These are phyloP conservation scores for Lasiodiplodia sp. DNA, from an alignment of 2,329 filamentous ascomycete genomes.

Conservation along the genomic window DNA sequence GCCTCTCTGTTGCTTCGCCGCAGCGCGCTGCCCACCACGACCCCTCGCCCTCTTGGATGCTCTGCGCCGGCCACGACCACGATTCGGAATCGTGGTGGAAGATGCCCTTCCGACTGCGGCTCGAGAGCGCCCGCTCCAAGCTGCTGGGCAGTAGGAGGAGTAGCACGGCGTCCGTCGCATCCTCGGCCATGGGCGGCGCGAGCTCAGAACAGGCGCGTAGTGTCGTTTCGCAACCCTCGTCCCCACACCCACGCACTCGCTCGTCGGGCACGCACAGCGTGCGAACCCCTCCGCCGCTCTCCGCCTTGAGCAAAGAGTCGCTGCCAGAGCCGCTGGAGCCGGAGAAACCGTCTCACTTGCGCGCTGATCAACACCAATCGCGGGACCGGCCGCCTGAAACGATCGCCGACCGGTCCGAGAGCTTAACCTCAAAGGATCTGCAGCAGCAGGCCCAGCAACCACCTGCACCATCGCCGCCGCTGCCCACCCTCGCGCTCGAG, in stretches of 20 bases:
- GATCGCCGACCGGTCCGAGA: slow-evolving; percentile 33
- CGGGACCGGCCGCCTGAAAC: slow-evolving; percentile 29
- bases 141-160: slow-evolving; percentile 23
- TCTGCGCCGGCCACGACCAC: slow-evolving; percentile 20
- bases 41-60: slow-evolving; percentile 11
- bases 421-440: slow-evolving; percentile 36
- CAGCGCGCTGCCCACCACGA: not conserved
- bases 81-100: slow-evolving; percentile 1
- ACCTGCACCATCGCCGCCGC: slow-evolving; percentile 31
- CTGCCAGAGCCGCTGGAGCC: slow-evolving; percentile 18
- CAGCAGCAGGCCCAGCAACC: slow-evolving; percentile 32
- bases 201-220: slow-evolving; percentile 16
- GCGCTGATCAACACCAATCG: slow-evolving; percentile 24
- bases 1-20: slow-evolving; percentile 8
- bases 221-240: slow-evolving; percentile 10
- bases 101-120: slow-evolving; percentile 25
- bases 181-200: slow-evolving; percentile 4
- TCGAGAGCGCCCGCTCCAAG: slow-evolving; percentile 24
- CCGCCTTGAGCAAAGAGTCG: slow-evolving; percentile 18
- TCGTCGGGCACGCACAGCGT: slow-evolving; percentile 13
- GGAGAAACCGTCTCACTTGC: slow-evolving; percentile 15
- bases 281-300: slow-evolving; percentile 7
- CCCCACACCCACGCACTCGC: not conserved
- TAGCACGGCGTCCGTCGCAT: slow-evolving; percentile 4
- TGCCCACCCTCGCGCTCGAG: slow-evolving; percentile 42